These are phyloP conservation scores for Pterocarpus santalinus DNA, from an alignment of 306 rosid genomes.

Conservation along the genomic window DNA sequence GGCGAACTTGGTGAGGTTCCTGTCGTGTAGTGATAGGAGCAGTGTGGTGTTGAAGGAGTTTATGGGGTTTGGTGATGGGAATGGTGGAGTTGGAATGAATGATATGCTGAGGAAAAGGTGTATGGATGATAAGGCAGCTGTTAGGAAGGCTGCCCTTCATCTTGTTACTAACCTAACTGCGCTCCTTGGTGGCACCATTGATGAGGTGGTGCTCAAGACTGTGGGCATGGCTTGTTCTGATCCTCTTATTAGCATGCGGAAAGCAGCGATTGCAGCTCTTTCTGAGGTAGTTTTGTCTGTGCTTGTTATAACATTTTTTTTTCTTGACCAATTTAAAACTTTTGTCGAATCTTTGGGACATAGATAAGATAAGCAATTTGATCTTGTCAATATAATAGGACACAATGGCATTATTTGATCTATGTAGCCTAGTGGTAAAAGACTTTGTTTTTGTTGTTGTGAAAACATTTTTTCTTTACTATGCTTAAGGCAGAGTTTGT, in stretches of 20 bases:
- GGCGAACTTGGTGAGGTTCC: constrained; percentile 74
- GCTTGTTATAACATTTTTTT: background rate
- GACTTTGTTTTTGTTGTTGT: background rate
- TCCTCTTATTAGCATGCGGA: constrained; percentile 91
- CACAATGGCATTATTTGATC: background rate
- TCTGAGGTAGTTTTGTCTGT: constrained; percentile 64
- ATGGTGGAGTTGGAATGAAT: constrained; percentile 53
- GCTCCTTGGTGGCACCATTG: constrained; percentile 72
- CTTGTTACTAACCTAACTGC: constrained; percentile 78
- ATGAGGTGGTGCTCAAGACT: constrained; percentile 79
- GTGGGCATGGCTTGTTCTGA: constrained; percentile 91
- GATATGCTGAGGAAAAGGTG: constrained; percentile 77
- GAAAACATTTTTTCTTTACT: background rate
- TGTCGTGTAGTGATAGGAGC: constrained; percentile 55
- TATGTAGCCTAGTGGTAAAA: too few species aligned
- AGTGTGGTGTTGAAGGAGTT: constrained; percentile 61
- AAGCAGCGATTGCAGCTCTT: constrained; percentile 81
- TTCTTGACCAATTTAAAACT: background rate
- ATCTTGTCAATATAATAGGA: background rate
- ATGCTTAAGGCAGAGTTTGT: background rate
- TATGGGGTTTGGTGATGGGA: constrained; percentile 65
- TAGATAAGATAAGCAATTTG: too few species aligned
- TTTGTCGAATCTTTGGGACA: background rate
- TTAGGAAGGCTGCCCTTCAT: constrained; percentile 86
- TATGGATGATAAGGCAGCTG: constrained; percentile 91